These are phyloP conservation scores for Phaeotremella skinneri DNA, from an alignment of 768 basidiomycete species.

Conservation along the genomic window DNA sequence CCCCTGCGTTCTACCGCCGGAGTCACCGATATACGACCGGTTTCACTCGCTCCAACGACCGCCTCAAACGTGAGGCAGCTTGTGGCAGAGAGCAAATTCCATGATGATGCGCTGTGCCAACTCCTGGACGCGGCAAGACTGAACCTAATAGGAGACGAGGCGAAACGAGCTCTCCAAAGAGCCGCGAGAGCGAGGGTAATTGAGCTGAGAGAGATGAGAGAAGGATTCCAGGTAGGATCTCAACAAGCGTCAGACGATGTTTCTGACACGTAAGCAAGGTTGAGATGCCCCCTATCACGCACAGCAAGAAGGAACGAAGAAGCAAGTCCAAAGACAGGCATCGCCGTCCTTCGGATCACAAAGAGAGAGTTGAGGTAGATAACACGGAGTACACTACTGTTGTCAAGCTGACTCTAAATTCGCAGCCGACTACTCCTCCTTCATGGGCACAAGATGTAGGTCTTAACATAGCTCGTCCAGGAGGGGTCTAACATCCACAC, in stretches of 20 bases:
- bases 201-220: conserved; percentile 37
- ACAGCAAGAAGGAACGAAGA: conserved; percentile 13
- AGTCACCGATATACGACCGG: too few species aligned
- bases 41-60: conserved; percentile 39
- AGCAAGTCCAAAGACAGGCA: conserved; percentile 20
- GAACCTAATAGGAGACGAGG: conserved; percentile 43
- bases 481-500: not conserved
- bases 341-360: conserved; percentile 6
- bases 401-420: conserved; percentile 3
- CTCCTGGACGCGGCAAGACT: conserved; percentile 44
- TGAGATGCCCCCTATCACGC: not conserved
- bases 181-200: conserved; percentile 48
- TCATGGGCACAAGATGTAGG: conserved; percentile 36
- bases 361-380: conserved; percentile 17
- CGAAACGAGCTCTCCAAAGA: conserved; percentile 46
- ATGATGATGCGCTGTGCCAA: conserved; percentile 50
- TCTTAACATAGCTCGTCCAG: not conserved
- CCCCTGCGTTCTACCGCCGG: too few species aligned
- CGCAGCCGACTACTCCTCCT: conserved; percentile 15
- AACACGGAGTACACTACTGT: too few species aligned
- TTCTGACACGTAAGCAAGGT: not conserved
- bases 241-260: not conserved
- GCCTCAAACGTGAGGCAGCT: conserved; percentile 43
- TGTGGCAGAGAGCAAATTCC: conserved; percentile 42
- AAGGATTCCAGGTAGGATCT: conserved; percentile 24